Conservation (phyloP, 2,329 filamentous ascomycete species). For the Elsinoe batatas region DNA sequence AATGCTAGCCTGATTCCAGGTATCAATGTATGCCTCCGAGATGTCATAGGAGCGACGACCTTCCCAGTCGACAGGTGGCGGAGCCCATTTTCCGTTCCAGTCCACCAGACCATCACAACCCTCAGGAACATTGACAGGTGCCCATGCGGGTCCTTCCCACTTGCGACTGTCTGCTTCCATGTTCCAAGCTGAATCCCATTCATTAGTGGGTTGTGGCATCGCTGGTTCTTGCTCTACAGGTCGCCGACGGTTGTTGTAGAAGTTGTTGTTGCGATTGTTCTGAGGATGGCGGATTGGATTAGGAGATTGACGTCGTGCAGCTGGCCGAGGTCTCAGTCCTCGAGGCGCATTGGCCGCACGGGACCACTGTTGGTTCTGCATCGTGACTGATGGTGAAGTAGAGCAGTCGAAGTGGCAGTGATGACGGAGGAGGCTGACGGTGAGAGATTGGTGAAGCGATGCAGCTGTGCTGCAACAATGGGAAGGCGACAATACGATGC, state of each 20-base stretch:
- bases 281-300: background rate
- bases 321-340: background rate
- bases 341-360: background rate
- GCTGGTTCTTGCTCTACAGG: background rate
- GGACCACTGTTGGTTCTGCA: slow-evolving; percentile 4
- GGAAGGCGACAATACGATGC: background rate
- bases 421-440: background rate
- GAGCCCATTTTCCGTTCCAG: slow-evolving; percentile 38
- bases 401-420: background rate
- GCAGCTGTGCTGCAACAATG: too few species aligned
- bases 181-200: background rate
- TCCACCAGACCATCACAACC: slow-evolving; percentile 31
- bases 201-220: background rate
- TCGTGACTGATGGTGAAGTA: background rate
- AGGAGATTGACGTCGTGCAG: background rate
- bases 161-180: background rate
- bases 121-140: slow-evolving; percentile 8
- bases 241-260: too few species aligned
- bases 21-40: slow-evolving; percentile 20
- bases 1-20: slow-evolving; percentile 19
- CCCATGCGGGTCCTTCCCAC: background rate
- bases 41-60: slow-evolving; percentile 24
- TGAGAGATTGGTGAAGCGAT: background rate
- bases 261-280: background rate
- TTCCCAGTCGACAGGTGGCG: slow-evolving; percentile 40